Base-by-base conservation (phyloP, 495 filamentous ascomycete genomes). In the Aspergillus funiculosus region DNA sequence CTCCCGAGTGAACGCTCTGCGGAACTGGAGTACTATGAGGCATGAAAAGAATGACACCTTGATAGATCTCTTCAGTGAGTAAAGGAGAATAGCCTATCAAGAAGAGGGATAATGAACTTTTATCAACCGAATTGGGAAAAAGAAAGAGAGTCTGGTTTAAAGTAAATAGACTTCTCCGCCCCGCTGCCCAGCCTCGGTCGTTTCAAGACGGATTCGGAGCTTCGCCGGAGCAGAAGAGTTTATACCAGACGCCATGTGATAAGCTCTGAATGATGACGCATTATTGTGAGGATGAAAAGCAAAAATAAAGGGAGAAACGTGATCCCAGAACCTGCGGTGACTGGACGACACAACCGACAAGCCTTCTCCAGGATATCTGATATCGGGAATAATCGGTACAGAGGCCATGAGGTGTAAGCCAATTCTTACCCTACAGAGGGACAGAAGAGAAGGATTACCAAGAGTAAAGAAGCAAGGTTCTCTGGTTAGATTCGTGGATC, bases 381-480 rank as follows among this genome's bases (percentile, higher is more conserved):
- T 17, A 27, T 48, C 37, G 46, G 46, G 37, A 41, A 25, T 28
- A 35, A 14, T 22, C 37, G 46, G 29, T 18, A 26, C 21, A n/a
- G 35, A 24, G 18, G 1, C 2, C 6, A 25, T 39, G 13, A 39
- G 36, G 40, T 39, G 27, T 19, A 10, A 20, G 27, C 27, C 19
- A 40, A 13, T 31, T 24, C 1, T 1, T 19, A 21, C 27, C 36
- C 17, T 21, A 15, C 21, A 43, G 40, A 43, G 15, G 28, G 6
- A 43, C 13, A 32, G 21, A 25, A 36, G 21, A 41, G 35, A 48
- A 27, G 9, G 26, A 36, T 20, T 28, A 25, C n/a, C 28, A 31
- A 28, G n/a, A 22, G 22, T 38, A 25, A 38, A 9, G 27, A 48
- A 34, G 36, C 21, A 17, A 35, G 31, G 46, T 40, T 11, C 21